Base-by-base conservation (phyloP, 352 stramenopile genomes). In the Phytophthora ramorum region DNA sequence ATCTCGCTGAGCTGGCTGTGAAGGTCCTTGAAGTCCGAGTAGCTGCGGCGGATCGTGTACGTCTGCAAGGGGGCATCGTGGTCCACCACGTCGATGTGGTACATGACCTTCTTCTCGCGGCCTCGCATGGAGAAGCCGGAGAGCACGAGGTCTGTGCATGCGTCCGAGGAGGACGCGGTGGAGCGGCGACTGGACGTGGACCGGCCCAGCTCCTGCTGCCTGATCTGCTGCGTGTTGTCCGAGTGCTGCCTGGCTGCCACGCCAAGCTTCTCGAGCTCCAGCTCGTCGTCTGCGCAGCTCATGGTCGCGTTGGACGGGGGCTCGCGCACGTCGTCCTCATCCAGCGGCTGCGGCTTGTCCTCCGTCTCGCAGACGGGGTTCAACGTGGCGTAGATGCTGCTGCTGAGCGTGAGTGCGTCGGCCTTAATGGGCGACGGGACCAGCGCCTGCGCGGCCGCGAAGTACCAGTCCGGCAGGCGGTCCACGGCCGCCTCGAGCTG, bases 1-100 rank as follows among this genome's bases (percentile, higher is more conserved):
- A 91, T 78, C 49, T 90, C 79, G 17, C 63, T 76, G n/a, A 96
- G 66, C 38, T 90, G 76, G 34, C 57, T 69, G 64, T 96, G 81
- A 10, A 96, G 76, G 19, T 85, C 66, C 71, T 92, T 92, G 51
- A 96, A 96, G 62, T 92, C 85, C 40, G 82, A 89, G 68, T 92
- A 96, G 49, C 87, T 91, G 22, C 85, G 85, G 7, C 87, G 84
- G 70, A 96, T 96, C 14, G 87, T 96, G 64, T 96, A 96, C 20
- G 87, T 94, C 58, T 87, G 78, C 24, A 95, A 76, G 26, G 88
- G 81, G 47, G 76, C 86, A 54, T 92, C 76, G 47, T 80, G 77
- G 65, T 84, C 73, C 41, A 90, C 76, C 38, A 96, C 83, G 66
- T 96, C 87, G 50, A 96, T 90, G 67, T 96, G 87, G 67, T 94